Base-by-base conservation (phyloP, 306 rosid species). In the Aeschynomene evenia region DNA sequence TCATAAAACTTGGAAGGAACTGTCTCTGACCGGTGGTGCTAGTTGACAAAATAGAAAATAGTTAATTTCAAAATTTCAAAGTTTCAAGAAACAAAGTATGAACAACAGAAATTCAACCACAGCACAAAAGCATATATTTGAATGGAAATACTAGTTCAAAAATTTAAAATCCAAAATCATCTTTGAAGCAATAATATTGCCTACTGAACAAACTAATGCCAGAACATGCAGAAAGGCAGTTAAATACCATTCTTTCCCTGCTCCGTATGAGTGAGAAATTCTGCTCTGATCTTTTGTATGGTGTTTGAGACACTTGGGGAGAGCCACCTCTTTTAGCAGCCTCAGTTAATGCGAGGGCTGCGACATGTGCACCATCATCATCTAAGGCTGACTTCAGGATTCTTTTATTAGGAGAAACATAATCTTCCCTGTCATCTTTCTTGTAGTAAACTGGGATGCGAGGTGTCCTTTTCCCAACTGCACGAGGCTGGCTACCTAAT, bases 381-480 rank as follows among this genome's bases (percentile, higher is more conserved):
- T 80, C 81, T 39, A 71, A 70, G 64, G 70, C 88, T 52, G 83
- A 77, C 68, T 84, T 88, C 66, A 66, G 63, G 50, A 63, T 76
- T 79, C 59, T 82, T 80, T 72, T 81, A 72, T 59, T 43, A 6
- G 86, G 84, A n/a, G 81, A 89, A 31, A 58, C 55, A 80, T 68
- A 71, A 68, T 28, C 65, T 73, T 81, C 67, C 72, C 54, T 8
- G 61, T 73, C 66, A 56, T 81, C 82, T 71, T 66, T 86, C 74
- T 53, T 77, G 58, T 74, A 75, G 51, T 84, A 73, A 72, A 90
- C 72, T 39, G 96, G 96, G 70, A 80, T 12, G 3, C 96, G 91
- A 39, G 96, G 94, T 28, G 96, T 90, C 81, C 96, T 79, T 81
- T 87, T 90, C 76, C 91, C 89, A 52, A 85, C 93, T 59, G 70